Percentiles rank a stretch among this genome's conserved stretches.
Conservation (phyloP, 2,329 filamentous ascomycete species). For the Fusarium sp. region DNA sequence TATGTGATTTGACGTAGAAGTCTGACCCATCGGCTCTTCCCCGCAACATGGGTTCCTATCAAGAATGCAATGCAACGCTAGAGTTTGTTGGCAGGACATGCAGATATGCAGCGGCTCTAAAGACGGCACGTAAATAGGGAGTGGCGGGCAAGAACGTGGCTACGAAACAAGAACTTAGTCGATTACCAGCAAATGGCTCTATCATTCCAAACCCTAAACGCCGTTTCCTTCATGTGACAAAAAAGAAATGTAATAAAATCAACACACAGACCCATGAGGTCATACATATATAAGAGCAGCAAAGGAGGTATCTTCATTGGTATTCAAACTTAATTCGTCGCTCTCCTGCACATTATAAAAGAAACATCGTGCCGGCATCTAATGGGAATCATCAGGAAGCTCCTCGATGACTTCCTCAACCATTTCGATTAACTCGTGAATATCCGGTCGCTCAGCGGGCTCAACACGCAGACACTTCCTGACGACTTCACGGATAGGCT, state of each 20-base stretch:
- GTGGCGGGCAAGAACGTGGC: slow-evolving; percentile 5
- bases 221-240: slow-evolving; percentile 34
- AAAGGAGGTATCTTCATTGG: slow-evolving; percentile 25
- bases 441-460: slow-evolving; percentile 86
- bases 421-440: slow-evolving; percentile 83
- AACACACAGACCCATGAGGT: background rate
- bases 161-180: slow-evolving; percentile 33
- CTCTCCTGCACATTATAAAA: background rate
- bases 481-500: slow-evolving; percentile 87
- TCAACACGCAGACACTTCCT: slow-evolving; percentile 88
- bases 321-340: background rate
- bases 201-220: slow-evolving; percentile 42
- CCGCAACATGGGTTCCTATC: background rate
- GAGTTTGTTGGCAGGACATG: background rate
- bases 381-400: slow-evolving; percentile 66
- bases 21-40: background rate
- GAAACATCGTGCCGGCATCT: background rate
- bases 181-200: slow-evolving; percentile 35
- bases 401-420: slow-evolving; percentile 78
- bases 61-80: background rate
- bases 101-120: background rate
- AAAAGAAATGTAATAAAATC: slow-evolving; percentile 4
- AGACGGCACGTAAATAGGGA: background rate
- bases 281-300: slow-evolving; percentile 3
- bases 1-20: slow-evolving; percentile 17